phyloP scores from a whole-genome alignment of 257 asterid genomes.

The Craterostigma plantagineum region DNA sequence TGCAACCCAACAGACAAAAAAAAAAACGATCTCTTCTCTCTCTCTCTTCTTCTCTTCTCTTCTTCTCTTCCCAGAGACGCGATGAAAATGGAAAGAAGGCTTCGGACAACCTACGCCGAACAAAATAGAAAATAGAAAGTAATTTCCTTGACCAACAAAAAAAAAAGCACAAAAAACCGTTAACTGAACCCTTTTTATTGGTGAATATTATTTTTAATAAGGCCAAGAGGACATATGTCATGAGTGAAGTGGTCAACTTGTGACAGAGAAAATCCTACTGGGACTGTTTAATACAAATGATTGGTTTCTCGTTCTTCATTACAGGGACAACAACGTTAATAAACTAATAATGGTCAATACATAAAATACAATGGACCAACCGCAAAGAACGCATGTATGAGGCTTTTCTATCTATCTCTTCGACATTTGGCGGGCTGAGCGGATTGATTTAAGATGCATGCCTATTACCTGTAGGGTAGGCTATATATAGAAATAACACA shows the following conservation, averaged over 20 bases:
- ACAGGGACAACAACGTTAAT: slow-evolving; percentile 8
- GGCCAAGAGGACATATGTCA: slow-evolving; percentile 10
- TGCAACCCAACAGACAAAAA: no score
- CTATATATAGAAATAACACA: no score
- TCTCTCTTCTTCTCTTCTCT: slow-evolving; percentile 4
- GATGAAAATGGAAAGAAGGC: slow-evolving; percentile 21
- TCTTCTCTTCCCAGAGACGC: slow-evolving; percentile 9
- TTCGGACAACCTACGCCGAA: slow-evolving; percentile 21
- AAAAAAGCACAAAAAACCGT: neutral
- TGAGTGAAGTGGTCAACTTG: slow-evolving; percentile 9
- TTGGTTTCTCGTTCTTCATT: neutral
- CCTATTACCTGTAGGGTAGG: no score
- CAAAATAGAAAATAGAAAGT: slow-evolving; percentile 9
- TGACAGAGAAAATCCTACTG: slow-evolving; percentile 13
- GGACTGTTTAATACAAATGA: slow-evolving; percentile 13
- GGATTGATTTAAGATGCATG: no score
- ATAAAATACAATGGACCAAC: slow-evolving; percentile 8
- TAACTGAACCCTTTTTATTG: slow-evolving; percentile 6
- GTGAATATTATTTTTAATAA: slow-evolving; percentile 3
- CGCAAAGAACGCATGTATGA: no score
- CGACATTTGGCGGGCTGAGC: no score
- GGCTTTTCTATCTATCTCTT: no score
- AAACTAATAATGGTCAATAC: slow-evolving; percentile 6
- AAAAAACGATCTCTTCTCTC: neutral
- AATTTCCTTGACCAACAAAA: no score